Base-by-base conservation (phyloP, 2,329 filamentous ascomycete genomes). In the Aaosphaeria pasadenensis region DNA sequence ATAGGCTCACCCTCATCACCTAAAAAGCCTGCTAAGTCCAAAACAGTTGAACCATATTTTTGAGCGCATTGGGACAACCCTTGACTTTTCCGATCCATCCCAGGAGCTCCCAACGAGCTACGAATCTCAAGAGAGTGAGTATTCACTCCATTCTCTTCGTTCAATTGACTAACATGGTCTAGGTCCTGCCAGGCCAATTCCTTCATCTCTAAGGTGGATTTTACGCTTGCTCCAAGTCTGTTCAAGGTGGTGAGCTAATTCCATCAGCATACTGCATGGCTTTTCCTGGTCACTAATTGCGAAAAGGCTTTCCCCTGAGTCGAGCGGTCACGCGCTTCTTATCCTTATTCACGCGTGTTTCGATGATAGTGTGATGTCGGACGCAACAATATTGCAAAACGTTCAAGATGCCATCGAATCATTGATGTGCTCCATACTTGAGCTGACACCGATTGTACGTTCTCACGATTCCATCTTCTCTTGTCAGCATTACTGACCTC, bases 401-500 rank as follows among this genome's bases (percentile, higher is more conserved):
- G 52, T 72, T 29, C 63, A 71, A 53, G 55, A 59, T 35, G 56
- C 68, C 4, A 62, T 71, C 24, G 61, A 64, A 53, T 54, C 58
- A 30, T 43, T 70, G 42, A 50, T 70, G 7, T 61, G 59, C 47
- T 57, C 58, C 41, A 60, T 66, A 35, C 54, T 57, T 32, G 41
- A 59, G 29, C 50, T 65, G 31, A 55, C 50, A n/a, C 53, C 54
- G 9, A 42, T 58, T 33, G 62, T 66, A 49, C 56, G 55, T 45
- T 6, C 13, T 11, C 40, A 45, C 3, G 11, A 46, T 3, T 39
- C 11, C 56, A 51, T 40, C 17, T 24, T 24, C 17, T 24, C 17
- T 24, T 24, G 17, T 24, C 17, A 24, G 58, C 32, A 50, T 56
- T 7, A 38, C 13, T 43, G 35, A 43, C 33, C 6, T 51, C 28